These are phyloP conservation scores for Sisymbrium irio DNA, from an alignment of 345 rosid genomes.

Conservation along the genomic window DNA sequence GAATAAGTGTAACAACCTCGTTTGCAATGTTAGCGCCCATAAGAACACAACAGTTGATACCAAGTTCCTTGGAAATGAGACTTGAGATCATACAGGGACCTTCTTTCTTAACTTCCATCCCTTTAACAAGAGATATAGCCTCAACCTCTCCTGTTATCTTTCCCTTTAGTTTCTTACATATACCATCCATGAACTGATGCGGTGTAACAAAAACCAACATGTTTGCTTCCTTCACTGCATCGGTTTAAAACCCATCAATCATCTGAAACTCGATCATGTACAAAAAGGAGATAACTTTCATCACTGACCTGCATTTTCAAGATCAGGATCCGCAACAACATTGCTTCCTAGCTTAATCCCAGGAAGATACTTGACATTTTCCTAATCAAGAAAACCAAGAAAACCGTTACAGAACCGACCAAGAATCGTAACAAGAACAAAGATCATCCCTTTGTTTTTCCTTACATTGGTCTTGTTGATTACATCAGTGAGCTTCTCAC, in stretches of 20 bases:
- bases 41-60: conserved; percentile 76
- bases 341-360: conserved; percentile 85
- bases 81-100: conserved; percentile 95
- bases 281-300: neutral
- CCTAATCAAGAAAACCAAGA: conserved; percentile 40
- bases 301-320: conserved; percentile 71
- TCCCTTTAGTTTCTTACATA: conserved; percentile 78
- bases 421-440: neutral
- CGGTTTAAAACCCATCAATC: neutral
- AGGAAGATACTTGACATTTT: conserved; percentile 87
- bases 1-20: conserved; percentile 47
- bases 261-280: neutral
- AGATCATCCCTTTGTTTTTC: neutral
- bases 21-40: conserved; percentile 98
- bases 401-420: neutral
- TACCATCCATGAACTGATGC: conserved; percentile 86
- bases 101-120: conserved; percentile 94
- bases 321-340: conserved; percentile 84
- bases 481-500: conserved; percentile 85
- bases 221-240: conserved; percentile 75
- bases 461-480: conserved; percentile 84
- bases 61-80: conserved; percentile 69
- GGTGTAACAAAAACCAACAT: conserved; percentile 96
- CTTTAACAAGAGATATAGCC: conserved; percentile 92
- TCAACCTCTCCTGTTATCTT: conserved; percentile 56